phyloP scores from a whole-genome alignment of 1,284 basidiomycete genomes.

The Neolentinus lepideus region DNA sequence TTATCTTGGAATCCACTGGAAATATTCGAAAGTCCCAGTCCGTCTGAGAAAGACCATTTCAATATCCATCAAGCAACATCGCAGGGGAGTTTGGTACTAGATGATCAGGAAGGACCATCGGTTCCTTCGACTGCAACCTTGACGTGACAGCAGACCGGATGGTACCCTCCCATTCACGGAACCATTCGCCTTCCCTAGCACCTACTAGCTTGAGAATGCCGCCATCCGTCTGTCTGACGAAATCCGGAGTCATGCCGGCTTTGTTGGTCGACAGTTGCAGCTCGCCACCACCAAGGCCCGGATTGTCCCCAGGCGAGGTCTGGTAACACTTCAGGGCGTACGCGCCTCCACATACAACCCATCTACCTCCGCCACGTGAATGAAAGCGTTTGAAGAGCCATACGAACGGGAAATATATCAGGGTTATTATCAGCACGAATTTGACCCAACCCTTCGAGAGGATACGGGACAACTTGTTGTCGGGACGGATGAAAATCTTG shows the following conservation, averaged over 20 bases:
- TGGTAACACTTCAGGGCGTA: slow-evolving; percentile 50
- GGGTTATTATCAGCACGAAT: slow-evolving; percentile 51
- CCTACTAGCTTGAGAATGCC: slow-evolving; percentile 39
- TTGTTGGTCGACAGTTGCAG: background rate
- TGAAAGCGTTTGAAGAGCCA: slow-evolving; percentile 66
- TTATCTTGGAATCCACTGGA: background rate
- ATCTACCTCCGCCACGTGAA: slow-evolving; percentile 50
- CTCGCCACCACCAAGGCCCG: background rate
- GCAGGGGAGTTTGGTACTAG: background rate
- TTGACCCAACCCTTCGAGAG: slow-evolving; percentile 62
- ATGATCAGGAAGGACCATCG: background rate
- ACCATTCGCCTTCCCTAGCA: slow-evolving; percentile 69
- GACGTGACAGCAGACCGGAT: slow-evolving; percentile 27
- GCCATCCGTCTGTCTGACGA: slow-evolving; percentile 7
- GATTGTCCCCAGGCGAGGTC: background rate
- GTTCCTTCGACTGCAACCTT: background rate
- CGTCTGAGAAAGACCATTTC: background rate
- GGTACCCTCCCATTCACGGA: slow-evolving; percentile 63
- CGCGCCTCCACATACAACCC: slow-evolving; percentile 63
- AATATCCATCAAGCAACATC: background rate
- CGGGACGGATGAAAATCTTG: background rate
- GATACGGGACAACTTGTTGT: background rate
- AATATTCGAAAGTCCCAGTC: background rate
- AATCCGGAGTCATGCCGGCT: background rate
- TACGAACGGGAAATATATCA: slow-evolving; percentile 63